Percentiles rank a stretch among this genome's conserved stretches.
Conservation (phyloP, 2,329 filamentous ascomycete genomes). For the Hypoxylon sp. region DNA sequence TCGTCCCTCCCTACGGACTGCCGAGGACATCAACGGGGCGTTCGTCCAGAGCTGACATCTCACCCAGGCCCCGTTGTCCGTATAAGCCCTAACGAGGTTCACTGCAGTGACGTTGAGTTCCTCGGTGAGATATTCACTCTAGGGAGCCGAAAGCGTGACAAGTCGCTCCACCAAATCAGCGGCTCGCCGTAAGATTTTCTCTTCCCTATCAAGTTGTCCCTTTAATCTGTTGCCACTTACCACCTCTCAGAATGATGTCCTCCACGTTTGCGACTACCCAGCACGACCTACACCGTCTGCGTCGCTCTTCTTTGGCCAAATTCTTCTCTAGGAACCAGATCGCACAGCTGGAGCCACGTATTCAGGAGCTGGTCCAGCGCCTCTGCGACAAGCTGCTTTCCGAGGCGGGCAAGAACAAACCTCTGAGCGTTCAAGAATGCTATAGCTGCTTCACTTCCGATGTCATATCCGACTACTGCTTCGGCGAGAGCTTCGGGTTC, state of each 20-base stretch:
- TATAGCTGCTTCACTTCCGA: slow-evolving; percentile 45
- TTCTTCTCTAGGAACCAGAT: slow-evolving; percentile 52
- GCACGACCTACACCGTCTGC: slow-evolving; percentile 49
- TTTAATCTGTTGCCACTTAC: slow-evolving; percentile 1
- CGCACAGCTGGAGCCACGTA: slow-evolving; percentile 49
- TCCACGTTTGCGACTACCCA: slow-evolving; percentile 43
- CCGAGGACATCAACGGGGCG: background rate
- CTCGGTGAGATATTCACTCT: slow-evolving; percentile 34
- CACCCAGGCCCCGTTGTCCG: slow-evolving; percentile 35
- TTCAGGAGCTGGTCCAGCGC: slow-evolving; percentile 46
- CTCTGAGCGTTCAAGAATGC: slow-evolving; percentile 31
- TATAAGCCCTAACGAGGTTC: slow-evolving; percentile 38
- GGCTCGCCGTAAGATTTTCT: slow-evolving; percentile 26
- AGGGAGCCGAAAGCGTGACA: slow-evolving; percentile 34
- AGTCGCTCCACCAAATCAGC: slow-evolving; percentile 25
- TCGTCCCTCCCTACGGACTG: background rate
- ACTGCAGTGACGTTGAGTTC: slow-evolving; percentile 35
- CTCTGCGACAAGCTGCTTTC: slow-evolving; percentile 50
- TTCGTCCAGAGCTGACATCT: slow-evolving; percentile 3
- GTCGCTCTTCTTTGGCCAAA: slow-evolving; percentile 46
- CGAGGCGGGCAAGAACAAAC: background rate
- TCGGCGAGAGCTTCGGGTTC: slow-evolving; percentile 43
- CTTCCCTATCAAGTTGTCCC: background rate
- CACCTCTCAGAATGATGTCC: background rate
- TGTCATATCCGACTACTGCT: slow-evolving; percentile 43